Base-by-base conservation (phyloP, 78 protist species). In the Planoprotostelium fungivorum region DNA sequence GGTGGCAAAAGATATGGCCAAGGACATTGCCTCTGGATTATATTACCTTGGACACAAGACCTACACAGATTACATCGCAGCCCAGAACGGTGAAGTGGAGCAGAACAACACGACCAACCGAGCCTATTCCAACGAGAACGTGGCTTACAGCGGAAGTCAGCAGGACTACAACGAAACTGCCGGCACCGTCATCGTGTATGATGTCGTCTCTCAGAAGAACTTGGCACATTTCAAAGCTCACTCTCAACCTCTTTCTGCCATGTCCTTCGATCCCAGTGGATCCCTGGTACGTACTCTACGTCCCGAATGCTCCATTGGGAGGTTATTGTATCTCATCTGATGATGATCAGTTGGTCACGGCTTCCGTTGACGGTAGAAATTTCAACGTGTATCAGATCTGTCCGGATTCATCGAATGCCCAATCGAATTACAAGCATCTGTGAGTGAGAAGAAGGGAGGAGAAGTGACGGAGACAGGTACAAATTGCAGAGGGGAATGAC, bases 401-500 rank as follows among this genome's bases (percentile, higher is more conserved):
- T 16, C 73, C 73, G 5, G 73, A 51, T 25, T 51, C 73, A 51
- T 16, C 5, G 31, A 51, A 51, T 16, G 73, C 16, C 31, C 73
- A 51, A 51, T 25, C 5, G 5, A 51, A 51, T 51, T 51, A 25
- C 73, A 51, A 51, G 73, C 73, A 51, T 51, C 73, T 51, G 73
- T 51, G 73, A 51, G 73, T 51, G 16, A 25, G 73, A 51, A 25
- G 16, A 16, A 16, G 73, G 16, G 16, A 51, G 16, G 16, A 51
- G 31, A 25, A 16, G 73, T 51, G 16, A 51, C 73, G 16, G 73
- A 51, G 73, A 51, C 16, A 51, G 73, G 73, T 51, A 51, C 16
- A 51, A 51, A 51, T 51, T 51, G 73, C 73, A 51, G 73, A 51
- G 73, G 73, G 73, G 73, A 51, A 51, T 51, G 73, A 51, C 73